These are phyloP conservation scores for Trichoderma polysporum DNA, from an alignment of 2,329 filamentous ascomycete species.

Conservation along the genomic window DNA sequence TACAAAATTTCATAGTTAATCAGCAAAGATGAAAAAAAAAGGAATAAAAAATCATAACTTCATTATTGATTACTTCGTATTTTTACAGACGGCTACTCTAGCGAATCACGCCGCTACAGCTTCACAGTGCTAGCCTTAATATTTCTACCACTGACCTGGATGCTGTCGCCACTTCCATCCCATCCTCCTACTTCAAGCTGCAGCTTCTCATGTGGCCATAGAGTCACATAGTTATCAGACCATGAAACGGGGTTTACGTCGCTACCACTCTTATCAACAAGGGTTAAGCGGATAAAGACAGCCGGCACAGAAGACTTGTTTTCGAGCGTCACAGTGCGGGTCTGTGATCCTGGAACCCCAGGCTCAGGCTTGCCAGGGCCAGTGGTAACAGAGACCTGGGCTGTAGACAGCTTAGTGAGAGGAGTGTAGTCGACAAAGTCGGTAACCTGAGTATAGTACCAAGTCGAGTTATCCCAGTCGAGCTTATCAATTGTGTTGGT, in stretches of 20 bases:
- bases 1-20: background rate
- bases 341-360: background rate
- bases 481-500: constrained; percentile 46
- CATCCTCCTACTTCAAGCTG: constrained; percentile 24
- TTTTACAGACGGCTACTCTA: background rate
- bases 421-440: constrained; percentile 49
- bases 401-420: constrained; percentile 41
- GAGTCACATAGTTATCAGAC: constrained; percentile 63
- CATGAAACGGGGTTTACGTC: constrained; percentile 55
- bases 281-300: constrained; percentile 55
- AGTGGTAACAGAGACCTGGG: constrained; percentile 36
- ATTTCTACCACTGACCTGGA: constrained; percentile 24
- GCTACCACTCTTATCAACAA: constrained; percentile 44
- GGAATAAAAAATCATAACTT: background rate
- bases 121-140: constrained; percentile 18
- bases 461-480: constrained; percentile 57
- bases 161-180: constrained; percentile 16
- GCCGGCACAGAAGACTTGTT: constrained; percentile 55
- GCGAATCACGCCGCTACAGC: background rate
- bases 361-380: constrained; percentile 18
- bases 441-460: constrained; percentile 59
- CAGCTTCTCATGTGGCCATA: constrained; percentile 57
- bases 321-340: constrained; percentile 44
- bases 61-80: background rate
- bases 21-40: background rate